These are phyloP conservation scores for Pseudogymnoascus sp. DNA, from an alignment of 2,329 filamentous ascomycete genomes.

Conservation along the genomic window DNA sequence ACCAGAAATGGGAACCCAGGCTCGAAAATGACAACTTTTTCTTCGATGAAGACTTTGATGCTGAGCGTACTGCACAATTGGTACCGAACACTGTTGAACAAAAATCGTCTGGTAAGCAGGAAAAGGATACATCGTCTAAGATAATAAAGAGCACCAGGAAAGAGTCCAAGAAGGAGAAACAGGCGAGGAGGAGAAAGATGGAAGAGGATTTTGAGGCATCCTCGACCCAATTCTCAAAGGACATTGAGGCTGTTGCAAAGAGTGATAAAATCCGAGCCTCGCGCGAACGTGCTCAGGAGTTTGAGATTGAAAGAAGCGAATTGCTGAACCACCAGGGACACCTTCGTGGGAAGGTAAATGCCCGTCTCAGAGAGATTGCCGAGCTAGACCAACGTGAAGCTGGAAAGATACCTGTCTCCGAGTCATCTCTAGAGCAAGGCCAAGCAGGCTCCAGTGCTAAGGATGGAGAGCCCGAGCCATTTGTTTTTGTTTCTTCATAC, in stretches of 20 bases:
- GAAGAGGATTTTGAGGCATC: constrained; percentile 21
- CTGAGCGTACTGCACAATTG: background rate
- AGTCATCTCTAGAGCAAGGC: background rate
- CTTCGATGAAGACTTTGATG: background rate
- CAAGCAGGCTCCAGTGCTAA: background rate
- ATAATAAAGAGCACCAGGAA: constrained; percentile 10
- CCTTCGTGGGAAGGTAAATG: constrained; percentile 14
- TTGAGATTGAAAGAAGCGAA: constrained; percentile 19
- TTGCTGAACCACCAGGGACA: constrained; percentile 19
- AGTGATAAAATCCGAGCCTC: constrained; percentile 13
- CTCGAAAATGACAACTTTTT: constrained; percentile 8
- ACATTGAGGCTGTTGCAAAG: constrained; percentile 5
- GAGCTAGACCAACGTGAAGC: constrained; percentile 8
- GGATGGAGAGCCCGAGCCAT: background rate
- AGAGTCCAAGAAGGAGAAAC: constrained; percentile 20
- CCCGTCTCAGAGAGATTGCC: constrained; percentile 16
- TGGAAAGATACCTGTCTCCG: constrained; percentile 31
- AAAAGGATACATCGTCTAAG: background rate
- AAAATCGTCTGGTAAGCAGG: background rate
- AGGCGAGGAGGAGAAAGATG: constrained; percentile 20
- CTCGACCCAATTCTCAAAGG: background rate
- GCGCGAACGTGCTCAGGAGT: constrained; percentile 18
- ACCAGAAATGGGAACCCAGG: constrained; percentile 8
- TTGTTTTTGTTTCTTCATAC: constrained; percentile 7
- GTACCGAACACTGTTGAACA: background rate